These are phyloP conservation scores for Moelleriella libera DNA, from an alignment of 2,329 filamentous ascomycete genomes.

Conservation along the genomic window DNA sequence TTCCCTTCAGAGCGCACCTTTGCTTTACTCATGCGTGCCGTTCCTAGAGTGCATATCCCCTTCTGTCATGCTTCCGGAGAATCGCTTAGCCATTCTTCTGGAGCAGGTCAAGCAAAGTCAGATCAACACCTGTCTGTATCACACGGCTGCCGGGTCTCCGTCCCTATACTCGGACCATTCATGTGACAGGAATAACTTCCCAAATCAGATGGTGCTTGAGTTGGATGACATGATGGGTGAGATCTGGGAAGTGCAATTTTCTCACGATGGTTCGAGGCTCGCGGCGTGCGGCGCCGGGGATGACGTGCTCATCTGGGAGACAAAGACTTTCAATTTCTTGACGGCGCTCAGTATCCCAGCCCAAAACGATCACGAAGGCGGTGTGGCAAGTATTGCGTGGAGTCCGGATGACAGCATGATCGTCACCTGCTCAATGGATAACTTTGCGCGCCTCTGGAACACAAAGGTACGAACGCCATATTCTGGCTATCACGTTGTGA, in stretches of 20 bases:
- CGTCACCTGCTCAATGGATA: constrained; percentile 69
- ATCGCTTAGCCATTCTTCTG: constrained; percentile 68
- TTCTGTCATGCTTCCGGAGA: constrained; percentile 91
- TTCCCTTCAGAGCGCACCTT: neutral
- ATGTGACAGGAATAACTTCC: constrained; percentile 71
- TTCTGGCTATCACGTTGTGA: neutral
- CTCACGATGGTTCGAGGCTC: constrained; percentile 68
- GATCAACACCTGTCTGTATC: constrained; percentile 73
- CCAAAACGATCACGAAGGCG: constrained; percentile 43
- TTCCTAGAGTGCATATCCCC: constrained; percentile 72
- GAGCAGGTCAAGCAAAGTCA: constrained; percentile 75
- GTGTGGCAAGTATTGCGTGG: constrained; percentile 75
- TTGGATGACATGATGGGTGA: constrained; percentile 64
- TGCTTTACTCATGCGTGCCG: neutral
- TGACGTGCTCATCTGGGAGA: constrained; percentile 70
- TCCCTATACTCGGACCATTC: constrained; percentile 82
- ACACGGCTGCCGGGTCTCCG: constrained; percentile 65
- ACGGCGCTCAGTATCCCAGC: constrained; percentile 34
- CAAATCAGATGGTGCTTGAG: constrained; percentile 55
- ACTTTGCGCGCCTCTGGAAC: constrained; percentile 63
- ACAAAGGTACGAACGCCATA: constrained; percentile 36
- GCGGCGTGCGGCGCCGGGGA: constrained; percentile 71
- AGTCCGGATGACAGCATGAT: constrained; percentile 82
- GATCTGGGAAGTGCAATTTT: constrained; percentile 86
- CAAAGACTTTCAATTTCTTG: constrained; percentile 50